Evolutionary conservation across 2,329 filamentous ascomycete species (phyloP).

Genomic region (Fusarium annulatum): DNA sequence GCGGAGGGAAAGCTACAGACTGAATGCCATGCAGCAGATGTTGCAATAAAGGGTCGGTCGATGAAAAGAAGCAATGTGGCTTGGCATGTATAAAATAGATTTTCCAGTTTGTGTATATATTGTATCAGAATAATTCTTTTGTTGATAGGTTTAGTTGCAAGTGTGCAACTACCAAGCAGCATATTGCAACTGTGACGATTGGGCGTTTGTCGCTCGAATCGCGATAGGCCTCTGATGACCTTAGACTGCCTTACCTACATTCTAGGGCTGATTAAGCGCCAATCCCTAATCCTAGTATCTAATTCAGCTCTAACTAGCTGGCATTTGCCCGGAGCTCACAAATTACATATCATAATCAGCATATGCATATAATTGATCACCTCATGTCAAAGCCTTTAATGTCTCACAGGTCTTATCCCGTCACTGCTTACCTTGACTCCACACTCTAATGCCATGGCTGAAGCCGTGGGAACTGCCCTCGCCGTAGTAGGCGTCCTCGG

Average conservation of each 20-base stretch:
- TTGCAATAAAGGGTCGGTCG: constrained; percentile 38
- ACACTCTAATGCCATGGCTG: constrained; percentile 44
- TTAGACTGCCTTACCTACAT: no score
- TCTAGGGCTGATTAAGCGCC: constrained; percentile 23
- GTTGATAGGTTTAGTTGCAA: neutral
- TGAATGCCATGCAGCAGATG: constrained; percentile 64
- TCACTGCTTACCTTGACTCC: neutral
- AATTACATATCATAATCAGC: neutral
- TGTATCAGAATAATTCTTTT: neutral
- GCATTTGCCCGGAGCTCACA: neutral
- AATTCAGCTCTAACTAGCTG: neutral
- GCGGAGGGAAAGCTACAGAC: constrained; percentile 62
- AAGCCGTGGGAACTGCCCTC: constrained; percentile 56
- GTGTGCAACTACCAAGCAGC: no score
- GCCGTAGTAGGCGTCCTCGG: constrained; percentile 58
- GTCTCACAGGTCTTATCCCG: constrained; percentile 1
- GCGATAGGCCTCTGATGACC: neutral
- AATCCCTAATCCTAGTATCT: neutral
- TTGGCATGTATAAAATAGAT: neutral
- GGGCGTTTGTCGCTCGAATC: neutral
- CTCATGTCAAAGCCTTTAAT: neutral
- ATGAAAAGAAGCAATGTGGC: neutral
- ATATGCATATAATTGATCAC: neutral
- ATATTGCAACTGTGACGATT: neutral
- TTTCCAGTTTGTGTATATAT: neutral